Evolutionary conservation across 257 asterid genomes (phyloP).

Genomic region (Solanum chiquidenum): DNA sequence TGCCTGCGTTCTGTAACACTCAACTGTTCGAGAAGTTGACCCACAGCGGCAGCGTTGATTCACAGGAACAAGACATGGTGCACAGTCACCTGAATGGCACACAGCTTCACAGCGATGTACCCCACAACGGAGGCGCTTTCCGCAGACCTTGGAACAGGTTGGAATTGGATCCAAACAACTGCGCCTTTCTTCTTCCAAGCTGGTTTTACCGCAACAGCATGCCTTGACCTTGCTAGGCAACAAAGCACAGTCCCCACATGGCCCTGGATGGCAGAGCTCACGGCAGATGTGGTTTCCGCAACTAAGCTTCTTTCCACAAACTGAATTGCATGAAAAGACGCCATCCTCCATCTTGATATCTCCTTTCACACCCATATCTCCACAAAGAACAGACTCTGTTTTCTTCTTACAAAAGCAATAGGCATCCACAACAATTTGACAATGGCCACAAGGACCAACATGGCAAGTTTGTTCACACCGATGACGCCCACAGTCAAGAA

Average conservation of each 20-base stretch:
- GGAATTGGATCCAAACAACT: slow-evolving; percentile 88
- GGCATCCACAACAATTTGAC: slow-evolving; percentile 65
- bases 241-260: slow-evolving; percentile 79
- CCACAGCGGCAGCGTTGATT: slow-evolving; percentile 85
- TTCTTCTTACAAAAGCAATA: slow-evolving; percentile 85
- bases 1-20: slow-evolving; percentile 54
- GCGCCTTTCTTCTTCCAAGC: slow-evolving; percentile 42
- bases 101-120: slow-evolving; percentile 53
- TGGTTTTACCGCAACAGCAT: slow-evolving; percentile 87
- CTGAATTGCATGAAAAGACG: slow-evolving; percentile 63
- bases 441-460: slow-evolving; percentile 81
- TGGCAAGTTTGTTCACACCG: slow-evolving; percentile 64
- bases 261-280: slow-evolving; percentile 86
- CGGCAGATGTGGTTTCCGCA: slow-evolving; percentile 75
- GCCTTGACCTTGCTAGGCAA: slow-evolving; percentile 54
- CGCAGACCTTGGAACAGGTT: slow-evolving; percentile 65
- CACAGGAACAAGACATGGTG: slow-evolving; percentile 66
- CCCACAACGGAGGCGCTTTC: slow-evolving; percentile 67
- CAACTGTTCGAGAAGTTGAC: slow-evolving; percentile 72
- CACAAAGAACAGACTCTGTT: slow-evolving; percentile 62
- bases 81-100: slow-evolving; percentile 76
- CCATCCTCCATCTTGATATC: slow-evolving; percentile 56
- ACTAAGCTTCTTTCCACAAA: slow-evolving; percentile 52
- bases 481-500: slow-evolving; percentile 84
- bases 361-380: slow-evolving; percentile 75